These are phyloP conservation scores for Populus euphratica DNA, from an alignment of 345 rosid species.

Conservation along the genomic window DNA sequence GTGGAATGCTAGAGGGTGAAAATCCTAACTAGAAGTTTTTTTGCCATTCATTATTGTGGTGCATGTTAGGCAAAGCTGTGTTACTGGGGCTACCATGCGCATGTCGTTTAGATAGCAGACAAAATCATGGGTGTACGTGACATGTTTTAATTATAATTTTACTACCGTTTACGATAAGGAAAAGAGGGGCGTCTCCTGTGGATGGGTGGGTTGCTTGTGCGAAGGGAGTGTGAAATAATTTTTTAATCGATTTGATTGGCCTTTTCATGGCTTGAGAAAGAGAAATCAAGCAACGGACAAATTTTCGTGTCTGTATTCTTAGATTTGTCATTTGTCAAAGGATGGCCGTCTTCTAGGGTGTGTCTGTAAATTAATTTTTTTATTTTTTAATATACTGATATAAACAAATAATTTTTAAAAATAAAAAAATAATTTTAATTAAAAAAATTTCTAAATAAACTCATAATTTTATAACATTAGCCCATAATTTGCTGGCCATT, in stretches of 20 bases:
- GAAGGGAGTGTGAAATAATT: too few species aligned
- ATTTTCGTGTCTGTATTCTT: background rate
- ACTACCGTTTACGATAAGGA: conserved; percentile 15
- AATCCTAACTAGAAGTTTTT: background rate
- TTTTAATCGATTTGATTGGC: background rate
- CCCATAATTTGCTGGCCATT: too few species aligned
- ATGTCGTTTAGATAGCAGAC: conserved; percentile 22
- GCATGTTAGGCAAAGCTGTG: background rate
- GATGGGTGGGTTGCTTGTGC: too few species aligned
- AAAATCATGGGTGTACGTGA: conserved; percentile 4
- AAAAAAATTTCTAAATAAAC: too few species aligned
- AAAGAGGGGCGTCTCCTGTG: background rate
- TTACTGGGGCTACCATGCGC: background rate
- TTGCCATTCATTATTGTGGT: background rate
- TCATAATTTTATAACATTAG: too few species aligned
- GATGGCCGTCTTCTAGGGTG: background rate
- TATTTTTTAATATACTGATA: too few species aligned
- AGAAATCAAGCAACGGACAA: background rate
- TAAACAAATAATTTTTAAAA: too few species aligned
- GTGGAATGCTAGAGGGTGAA: conserved; percentile 40
- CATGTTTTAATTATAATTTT: background rate
- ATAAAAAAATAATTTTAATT: too few species aligned
- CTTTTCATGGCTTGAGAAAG: background rate
- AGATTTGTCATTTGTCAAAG: background rate
- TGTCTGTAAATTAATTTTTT: too few species aligned